A percentile compares a stretch with the other conserved stretches of the same genome.
phyloP scores from a whole-genome alignment of 495 filamentous ascomycete species.

The Penicillium atrosanguineum region DNA sequence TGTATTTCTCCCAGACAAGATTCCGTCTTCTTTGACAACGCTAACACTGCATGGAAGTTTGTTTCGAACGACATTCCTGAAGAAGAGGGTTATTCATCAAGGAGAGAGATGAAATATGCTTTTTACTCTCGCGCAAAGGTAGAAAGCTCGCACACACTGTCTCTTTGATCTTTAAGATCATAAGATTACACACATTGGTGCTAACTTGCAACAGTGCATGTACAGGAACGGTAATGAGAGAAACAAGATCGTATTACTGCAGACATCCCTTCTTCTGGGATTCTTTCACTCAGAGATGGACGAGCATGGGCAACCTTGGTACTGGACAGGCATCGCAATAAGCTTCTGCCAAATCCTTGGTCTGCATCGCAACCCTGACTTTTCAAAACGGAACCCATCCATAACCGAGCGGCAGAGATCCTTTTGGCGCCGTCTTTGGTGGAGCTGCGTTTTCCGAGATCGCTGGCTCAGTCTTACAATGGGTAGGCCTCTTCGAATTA shows the following conservation, averaged over 20 bases:
- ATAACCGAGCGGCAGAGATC: constrained; percentile 26
- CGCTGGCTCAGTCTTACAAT: constrained; percentile 38
- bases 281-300: constrained; percentile 41
- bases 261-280: constrained; percentile 37
- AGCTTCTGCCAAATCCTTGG: constrained; percentile 34
- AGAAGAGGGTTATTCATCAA: constrained; percentile 31
- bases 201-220: constrained; percentile 26
- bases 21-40: neutral
- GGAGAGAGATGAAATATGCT: constrained; percentile 36
- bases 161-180: neutral
- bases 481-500: constrained; percentile 36
- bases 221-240: constrained; percentile 32
- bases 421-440: constrained; percentile 41
- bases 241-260: constrained; percentile 36
- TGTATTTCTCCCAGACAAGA: constrained; percentile 13
- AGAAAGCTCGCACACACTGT: neutral
- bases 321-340: constrained; percentile 38
- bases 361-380: constrained; percentile 27
- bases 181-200: neutral
- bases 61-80: constrained; percentile 24
- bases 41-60: constrained; percentile 14
- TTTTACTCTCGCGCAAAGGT: constrained; percentile 41
- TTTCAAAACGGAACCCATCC: constrained; percentile 14
- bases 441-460: constrained; percentile 38
- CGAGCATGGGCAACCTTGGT: constrained; percentile 35